phyloP scores from a whole-genome alignment of 179 eudicot species.

The Vitellaria paradoxa region DNA sequence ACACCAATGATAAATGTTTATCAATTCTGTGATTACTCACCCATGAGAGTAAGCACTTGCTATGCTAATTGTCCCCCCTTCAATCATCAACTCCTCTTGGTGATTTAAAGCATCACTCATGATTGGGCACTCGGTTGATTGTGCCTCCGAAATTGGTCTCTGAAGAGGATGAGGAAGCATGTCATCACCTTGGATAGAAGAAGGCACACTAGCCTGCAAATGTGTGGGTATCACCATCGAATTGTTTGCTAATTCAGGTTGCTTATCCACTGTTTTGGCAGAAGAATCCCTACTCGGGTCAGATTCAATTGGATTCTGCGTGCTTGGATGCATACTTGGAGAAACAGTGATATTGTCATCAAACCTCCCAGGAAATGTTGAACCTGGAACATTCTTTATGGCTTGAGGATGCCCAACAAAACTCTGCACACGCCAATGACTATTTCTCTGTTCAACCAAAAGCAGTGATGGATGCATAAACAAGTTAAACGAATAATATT shows the following conservation, averaged over 20 bases:
- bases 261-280: constrained; percentile 39
- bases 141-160: constrained; percentile 41
- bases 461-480: constrained; percentile 5
- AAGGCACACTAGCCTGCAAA: constrained; percentile 43
- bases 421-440: constrained; percentile 77
- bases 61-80: constrained; percentile 84
- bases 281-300: constrained; percentile 40
- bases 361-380: constrained; percentile 48
- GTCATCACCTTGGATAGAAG: constrained; percentile 39
- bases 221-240: constrained; percentile 35
- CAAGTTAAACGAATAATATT: not conserved
- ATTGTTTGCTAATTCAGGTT: constrained; percentile 47
- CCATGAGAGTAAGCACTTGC: constrained; percentile 74
- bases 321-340: constrained; percentile 32
- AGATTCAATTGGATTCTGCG: constrained; percentile 41
- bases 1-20: not conserved
- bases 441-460: constrained; percentile 59
- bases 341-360: constrained; percentile 49
- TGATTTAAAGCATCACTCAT: constrained; percentile 36
- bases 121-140: constrained; percentile 35
- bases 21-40: constrained; percentile 34
- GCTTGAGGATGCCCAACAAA: constrained; percentile 53
- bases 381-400: constrained; percentile 44
- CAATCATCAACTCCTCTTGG: constrained; percentile 61
- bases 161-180: constrained; percentile 43